Evolutionary conservation across 2,329 filamentous ascomycete species (phyloP).

Genomic region (Trichoderma sp.): DNA sequence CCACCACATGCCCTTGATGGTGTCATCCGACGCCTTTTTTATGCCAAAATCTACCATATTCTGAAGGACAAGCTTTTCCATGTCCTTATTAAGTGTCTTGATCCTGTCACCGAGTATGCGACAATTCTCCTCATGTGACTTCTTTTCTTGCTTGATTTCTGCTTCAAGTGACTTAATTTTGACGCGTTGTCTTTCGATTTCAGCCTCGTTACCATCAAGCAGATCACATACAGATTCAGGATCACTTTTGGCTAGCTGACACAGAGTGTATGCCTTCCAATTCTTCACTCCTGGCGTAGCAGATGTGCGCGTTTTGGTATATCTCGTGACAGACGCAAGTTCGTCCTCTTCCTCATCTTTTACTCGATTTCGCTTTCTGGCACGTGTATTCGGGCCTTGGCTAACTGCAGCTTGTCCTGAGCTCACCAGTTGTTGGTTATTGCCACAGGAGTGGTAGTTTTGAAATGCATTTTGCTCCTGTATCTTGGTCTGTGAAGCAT

Average conservation of each 20-base stretch:
- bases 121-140: not conserved
- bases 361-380: not conserved
- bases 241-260: not conserved
- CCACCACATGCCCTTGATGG: not conserved
- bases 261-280: not conserved
- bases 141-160: not conserved
- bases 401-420: not conserved
- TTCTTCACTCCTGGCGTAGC: not conserved
- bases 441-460: accelerated
- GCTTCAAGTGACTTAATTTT: not conserved
- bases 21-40: not conserved
- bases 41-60: not conserved
- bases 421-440: accelerated
- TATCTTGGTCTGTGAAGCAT: not conserved
- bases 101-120: not conserved
- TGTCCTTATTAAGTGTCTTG: not conserved
- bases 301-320: not conserved
- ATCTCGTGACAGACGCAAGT: not conserved
- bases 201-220: not conserved
- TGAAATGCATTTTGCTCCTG: not conserved
- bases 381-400: accelerated
- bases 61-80: not conserved
- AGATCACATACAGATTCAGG: not conserved
- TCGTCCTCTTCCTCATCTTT: not conserved
- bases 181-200: not conserved